Evolutionary conservation across 257 asterid genomes (phyloP), one percentile per base, ranked within the genome.

Genomic region (Petunia secreta): DNA sequence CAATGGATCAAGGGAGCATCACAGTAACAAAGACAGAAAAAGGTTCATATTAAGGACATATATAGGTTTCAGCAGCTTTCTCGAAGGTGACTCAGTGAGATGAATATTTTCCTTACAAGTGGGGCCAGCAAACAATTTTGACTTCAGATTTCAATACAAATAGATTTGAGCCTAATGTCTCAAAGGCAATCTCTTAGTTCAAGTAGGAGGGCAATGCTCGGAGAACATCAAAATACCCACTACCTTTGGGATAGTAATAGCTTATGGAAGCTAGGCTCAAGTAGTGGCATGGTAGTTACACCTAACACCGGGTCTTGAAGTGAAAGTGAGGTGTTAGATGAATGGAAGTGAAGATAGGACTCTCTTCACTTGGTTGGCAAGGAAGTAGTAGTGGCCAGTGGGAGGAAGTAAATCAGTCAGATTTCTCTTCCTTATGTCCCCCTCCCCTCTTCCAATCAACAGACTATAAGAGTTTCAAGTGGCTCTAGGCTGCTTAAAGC

Each of bases 1-100:
- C 57, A 68, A 68, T 44, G 40, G 16, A 69, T 34, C 3, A 69
- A 46, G 59, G 68, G 10, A 63, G 69, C 69, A 69, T 40, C 75
- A 41, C 54, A 14, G 54, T 66, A 66, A 40, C 53, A 66, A 66
- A 40, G 53, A 3, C 53, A 40, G 74, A 15, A 65, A 25, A 66
- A 3, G 75, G 54, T 71, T 48, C 60, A 34, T 71, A 53, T 2
- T 48, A 71, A 71, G 77, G 77, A 48, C 41, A 71, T 48, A 11
- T 10, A 15, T 16, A 25, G 34, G 60, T 71, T 69, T 69, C 25
- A 25, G 25, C 25, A 25, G 25, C 25, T 25, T 25, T 25, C 25
- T 25, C 25, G 25, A 25, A 25, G 25, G 25, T 25, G 25, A 25
- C 25, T 25, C 25, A 25, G 25, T 48, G 11, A 48, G 77, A 48